Evolutionary conservation across 768 basidiomycete species (phyloP).

Genomic region (Collybiopsis luxurians): DNA sequence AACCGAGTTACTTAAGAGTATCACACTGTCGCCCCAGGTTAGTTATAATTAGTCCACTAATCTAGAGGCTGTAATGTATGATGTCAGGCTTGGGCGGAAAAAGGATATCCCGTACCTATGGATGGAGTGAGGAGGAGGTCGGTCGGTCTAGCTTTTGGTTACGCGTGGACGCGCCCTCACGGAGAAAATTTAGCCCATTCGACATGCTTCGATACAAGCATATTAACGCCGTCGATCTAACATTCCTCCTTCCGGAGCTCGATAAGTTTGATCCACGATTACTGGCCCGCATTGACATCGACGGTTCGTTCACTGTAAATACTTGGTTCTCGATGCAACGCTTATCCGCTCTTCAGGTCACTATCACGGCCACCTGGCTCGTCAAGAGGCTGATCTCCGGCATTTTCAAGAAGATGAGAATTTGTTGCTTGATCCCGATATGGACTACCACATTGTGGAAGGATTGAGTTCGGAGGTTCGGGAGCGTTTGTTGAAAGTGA

Average conservation of each 20-base stretch:
- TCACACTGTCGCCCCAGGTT: slow-evolving; percentile 43
- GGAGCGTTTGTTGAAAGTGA: slow-evolving; percentile 56
- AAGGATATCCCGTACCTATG: slow-evolving; percentile 41
- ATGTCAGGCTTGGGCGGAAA: slow-evolving; percentile 34
- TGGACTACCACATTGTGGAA: slow-evolving; percentile 64
- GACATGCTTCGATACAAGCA: slow-evolving; percentile 65
- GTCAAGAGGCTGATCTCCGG: slow-evolving; percentile 75
- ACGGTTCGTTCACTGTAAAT: slow-evolving; percentile 59
- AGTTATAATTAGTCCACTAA: background rate
- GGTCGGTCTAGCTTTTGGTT: slow-evolving; percentile 3
- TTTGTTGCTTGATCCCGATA: slow-evolving; percentile 59
- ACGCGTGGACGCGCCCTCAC: background rate
- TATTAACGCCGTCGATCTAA: slow-evolving; percentile 43
- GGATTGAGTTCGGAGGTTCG: slow-evolving; percentile 78
- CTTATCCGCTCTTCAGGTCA: slow-evolving; percentile 38
- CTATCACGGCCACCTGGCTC: slow-evolving; percentile 59
- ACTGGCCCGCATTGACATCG: slow-evolving; percentile 62
- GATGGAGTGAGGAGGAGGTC: slow-evolving; percentile 46
- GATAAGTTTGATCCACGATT: slow-evolving; percentile 45
- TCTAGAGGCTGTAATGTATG: background rate
- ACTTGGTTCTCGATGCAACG: too few species aligned
- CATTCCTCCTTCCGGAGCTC: slow-evolving; percentile 47
- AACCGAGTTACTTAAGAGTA: slow-evolving; percentile 31
- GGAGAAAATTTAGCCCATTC: slow-evolving; percentile 55
- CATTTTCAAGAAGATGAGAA: slow-evolving; percentile 76